These are phyloP conservation scores for Cyanidioschyzon merolae DNA, from an alignment of 23 red algal species.

Conservation along the genomic window DNA sequence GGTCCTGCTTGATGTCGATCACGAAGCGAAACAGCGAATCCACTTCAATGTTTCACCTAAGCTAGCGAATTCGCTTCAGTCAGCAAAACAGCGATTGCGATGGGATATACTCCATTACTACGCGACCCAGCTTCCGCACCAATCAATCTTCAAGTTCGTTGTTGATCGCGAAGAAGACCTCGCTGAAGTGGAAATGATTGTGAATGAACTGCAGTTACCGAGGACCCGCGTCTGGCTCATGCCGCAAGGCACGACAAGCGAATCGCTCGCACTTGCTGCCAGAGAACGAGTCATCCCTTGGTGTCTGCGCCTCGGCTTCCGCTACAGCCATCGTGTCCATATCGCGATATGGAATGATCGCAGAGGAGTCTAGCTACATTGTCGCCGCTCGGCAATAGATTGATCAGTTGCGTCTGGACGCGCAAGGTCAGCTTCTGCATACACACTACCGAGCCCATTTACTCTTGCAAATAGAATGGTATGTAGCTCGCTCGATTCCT, in stretches of 20 bases:
- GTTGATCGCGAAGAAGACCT: constrained; percentile 44
- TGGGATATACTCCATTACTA: constrained; percentile 56
- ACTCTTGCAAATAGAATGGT: too few species aligned
- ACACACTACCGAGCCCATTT: too few species aligned
- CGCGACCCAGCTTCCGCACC: constrained; percentile 18
- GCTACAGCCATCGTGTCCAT: constrained; percentile 86
- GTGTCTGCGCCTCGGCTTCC: constrained; percentile 60
- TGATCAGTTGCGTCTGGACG: too few species aligned
- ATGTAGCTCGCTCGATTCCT: too few species aligned
- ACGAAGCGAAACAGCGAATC: constrained; percentile 8
- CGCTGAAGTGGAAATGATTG: constrained; percentile 43
- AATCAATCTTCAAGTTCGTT: constrained; percentile 63
- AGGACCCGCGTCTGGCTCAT: constrained; percentile 75
- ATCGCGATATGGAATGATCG: constrained; percentile 81
- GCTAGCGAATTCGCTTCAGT: constrained; percentile 54
- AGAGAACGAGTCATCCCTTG: constrained; percentile 8
- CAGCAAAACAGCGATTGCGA: constrained; percentile 29
- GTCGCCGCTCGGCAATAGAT: too few species aligned
- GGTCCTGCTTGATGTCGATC: constrained; percentile 18
- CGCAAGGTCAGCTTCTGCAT: too few species aligned
- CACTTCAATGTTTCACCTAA: constrained; percentile 94
- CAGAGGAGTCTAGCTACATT: constrained; percentile 64
- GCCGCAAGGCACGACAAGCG: constrained; percentile 44
- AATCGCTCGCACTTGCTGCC: neutral
- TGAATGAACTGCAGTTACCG: constrained; percentile 26